A percentile compares a stretch with the other conserved stretches of the same genome.
phyloP scores from a whole-genome alignment of 2,329 filamentous ascomycete genomes.

The Sodiomyces alkalinus region DNA sequence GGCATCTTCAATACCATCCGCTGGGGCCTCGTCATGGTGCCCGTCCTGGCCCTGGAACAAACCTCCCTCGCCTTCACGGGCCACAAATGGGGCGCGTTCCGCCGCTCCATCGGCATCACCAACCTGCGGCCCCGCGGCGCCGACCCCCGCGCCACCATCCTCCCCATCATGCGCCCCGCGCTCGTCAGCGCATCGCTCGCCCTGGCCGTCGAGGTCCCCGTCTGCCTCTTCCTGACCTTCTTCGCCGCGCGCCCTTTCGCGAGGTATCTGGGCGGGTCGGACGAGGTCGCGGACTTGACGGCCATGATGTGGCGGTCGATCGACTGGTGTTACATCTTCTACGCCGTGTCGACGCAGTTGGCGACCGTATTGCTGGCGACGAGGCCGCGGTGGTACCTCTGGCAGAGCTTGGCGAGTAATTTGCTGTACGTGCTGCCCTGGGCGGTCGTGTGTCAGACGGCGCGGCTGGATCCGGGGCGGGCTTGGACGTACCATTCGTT shows the following conservation, averaged over 20 bases:
- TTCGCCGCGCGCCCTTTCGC: slow-evolving; percentile 47
- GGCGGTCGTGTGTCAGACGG: slow-evolving; percentile 45
- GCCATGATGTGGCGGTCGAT: slow-evolving; percentile 49
- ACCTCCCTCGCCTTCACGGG: slow-evolving; percentile 51
- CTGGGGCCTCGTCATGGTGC: slow-evolving; percentile 63
- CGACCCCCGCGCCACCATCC: slow-evolving; percentile 6
- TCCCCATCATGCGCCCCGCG: slow-evolving; percentile 34
- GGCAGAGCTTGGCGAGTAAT: slow-evolving; percentile 51
- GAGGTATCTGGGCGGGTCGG: slow-evolving; percentile 40
- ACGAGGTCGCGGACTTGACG: slow-evolving; percentile 42
- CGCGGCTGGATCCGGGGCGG: slow-evolving; percentile 29
- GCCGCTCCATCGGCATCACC: slow-evolving; percentile 13
- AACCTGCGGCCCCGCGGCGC: slow-evolving; percentile 8
- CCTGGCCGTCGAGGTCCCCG: slow-evolving; percentile 41
- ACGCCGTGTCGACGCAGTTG: slow-evolving; percentile 49
- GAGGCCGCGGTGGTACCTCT: slow-evolving; percentile 50
- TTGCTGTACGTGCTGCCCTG: slow-evolving; percentile 55
- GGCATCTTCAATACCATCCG: slow-evolving; percentile 59
- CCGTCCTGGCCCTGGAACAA: slow-evolving; percentile 50
- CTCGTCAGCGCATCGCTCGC: slow-evolving; percentile 36
- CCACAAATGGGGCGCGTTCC: slow-evolving; percentile 45
- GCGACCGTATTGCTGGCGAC: slow-evolving; percentile 50
- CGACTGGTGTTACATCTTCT: slow-evolving; percentile 57
- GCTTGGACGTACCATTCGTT: slow-evolving; percentile 54
- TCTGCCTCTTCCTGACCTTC: slow-evolving; percentile 46